Evolutionary conservation across 768 basidiomycete genomes (phyloP), one percentile per base, ranked within the genome.

Genomic region (Myochromella boudieri): DNA sequence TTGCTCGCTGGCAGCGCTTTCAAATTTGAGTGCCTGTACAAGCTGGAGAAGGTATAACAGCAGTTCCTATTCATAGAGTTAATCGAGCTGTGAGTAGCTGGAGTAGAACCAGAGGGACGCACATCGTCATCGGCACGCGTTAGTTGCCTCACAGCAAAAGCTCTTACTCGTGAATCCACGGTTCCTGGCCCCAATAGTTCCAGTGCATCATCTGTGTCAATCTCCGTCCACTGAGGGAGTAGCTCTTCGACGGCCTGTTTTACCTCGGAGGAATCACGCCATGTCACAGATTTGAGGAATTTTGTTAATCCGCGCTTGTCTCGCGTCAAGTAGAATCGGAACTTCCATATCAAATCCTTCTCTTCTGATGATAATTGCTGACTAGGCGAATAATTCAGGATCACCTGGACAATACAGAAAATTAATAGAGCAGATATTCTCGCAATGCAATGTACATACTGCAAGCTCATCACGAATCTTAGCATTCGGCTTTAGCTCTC

Each of bases 331-430:
- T 97, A 98, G 69, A 97, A 99, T n/a, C 97, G 82, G 76, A 95
- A 99, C 64, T 95, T 95, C 97, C 97, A 99, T 29, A 98, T 85
- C 32, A 95, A 72, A 56, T 98, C 95, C 61, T 95, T 97, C 68
- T 98, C 95, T 59, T 94, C 90, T 0, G 92, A 84, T 3, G 82
- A 89, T 6, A 99, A 74, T 8, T 79, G 76, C 49, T 87, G 90
- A 48, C 89, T 95, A 0, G 97, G 97, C 0, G 95, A 85, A 54
- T 97, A 93, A 41, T 84, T 84, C 41, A 99, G 80, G 38, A 99
- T 92, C 51, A 85, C 82, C 94, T 97, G 53, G 0, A 18, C 2
- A 29, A 37, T 52, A 26, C 10, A n/a, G 8, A 37, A n/a, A 15
- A 24, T 20, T 29, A 20, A 17, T 44, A 9, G 37, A 38, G 36